phyloP scores from a whole-genome alignment of 768 basidiomycete species.

The Phaeolepiota aurea region DNA sequence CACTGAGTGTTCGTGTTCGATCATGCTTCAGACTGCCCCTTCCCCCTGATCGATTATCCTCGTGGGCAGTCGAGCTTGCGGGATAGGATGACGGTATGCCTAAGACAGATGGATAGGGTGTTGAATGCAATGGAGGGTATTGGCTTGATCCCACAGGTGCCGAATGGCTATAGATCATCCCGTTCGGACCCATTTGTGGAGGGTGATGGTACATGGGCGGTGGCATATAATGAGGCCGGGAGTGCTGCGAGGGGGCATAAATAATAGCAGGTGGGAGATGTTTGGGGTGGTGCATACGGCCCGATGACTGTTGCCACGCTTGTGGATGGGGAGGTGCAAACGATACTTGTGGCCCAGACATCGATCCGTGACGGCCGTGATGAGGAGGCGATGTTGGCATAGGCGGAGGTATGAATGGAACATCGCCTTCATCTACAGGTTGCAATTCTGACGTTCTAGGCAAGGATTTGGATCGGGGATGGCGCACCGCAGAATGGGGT shows the following conservation, averaged over 20 bases:
- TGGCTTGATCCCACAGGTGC: conserved; percentile 31
- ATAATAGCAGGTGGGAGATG: conserved; percentile 48
- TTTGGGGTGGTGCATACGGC: conserved; percentile 16
- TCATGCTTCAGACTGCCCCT: conserved; percentile 12
- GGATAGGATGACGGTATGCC: conserved; percentile 23
- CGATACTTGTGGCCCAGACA: conserved; percentile 15
- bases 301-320: conserved; percentile 12
- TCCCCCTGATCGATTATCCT: conserved; percentile 18
- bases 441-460: conserved; percentile 28
- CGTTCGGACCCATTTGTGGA: conserved; percentile 45
- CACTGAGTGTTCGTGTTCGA: conserved; percentile 7
- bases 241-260: conserved; percentile 47
- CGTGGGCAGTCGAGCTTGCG: conserved; percentile 25
- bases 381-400: conserved; percentile 13
- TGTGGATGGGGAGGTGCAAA: conserved; percentile 20
- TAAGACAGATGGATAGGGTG: conserved; percentile 34
- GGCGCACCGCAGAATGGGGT: conserved; percentile 23
- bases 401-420: conserved; percentile 15
- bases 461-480: conserved; percentile 37
- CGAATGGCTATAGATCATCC: conserved; percentile 66
- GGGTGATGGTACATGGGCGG: conserved; percentile 51
- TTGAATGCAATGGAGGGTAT: conserved; percentile 33
- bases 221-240: conserved; percentile 45
- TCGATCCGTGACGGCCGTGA: conserved; percentile 9
- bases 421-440: conserved; percentile 10